Evolutionary conservation across 164 flowering plant species (phyloP), one percentile per base, ranked within the genome.

Genomic region (Magnolia sinica): DNA sequence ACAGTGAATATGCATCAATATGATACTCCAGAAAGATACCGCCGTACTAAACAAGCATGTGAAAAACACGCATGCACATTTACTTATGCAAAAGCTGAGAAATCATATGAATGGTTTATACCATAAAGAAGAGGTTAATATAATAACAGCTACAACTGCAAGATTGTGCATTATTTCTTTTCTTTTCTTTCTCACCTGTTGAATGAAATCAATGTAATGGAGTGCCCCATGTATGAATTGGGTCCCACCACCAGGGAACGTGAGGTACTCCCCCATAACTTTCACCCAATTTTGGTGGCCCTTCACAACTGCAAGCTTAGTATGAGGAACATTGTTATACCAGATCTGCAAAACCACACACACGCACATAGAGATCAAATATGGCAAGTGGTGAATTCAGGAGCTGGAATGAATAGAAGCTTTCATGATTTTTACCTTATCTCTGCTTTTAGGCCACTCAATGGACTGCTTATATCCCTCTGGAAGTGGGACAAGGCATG

Each of bases 261-360:
- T 90, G 69, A 95, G 84, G 78, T 88, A 88, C 82, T 95, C 97
- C 29, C 99, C 99, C 0, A 88, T 85, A 70, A 91, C 88, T 81
- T 93, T 95, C 19, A 95, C 93, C 99, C 99, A 94, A 77, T 95
- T 95, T 73, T 95, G 98, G 74, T 93, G 98, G 9, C 99, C 98
- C 79, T 95, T 95, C 74, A 90, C 89, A 73, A 85, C 85, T 1
- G 98, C 99, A 65, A 92, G 87, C 85, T 63, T 76, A 7, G 93
- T 83, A 79, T 93, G 95, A 19, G 99, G 99, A 24, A 95, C 96
- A 81, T 95, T 95, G 71, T 88, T 87, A 79, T 92, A 92, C 99
- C 97, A 93, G 85, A 95, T 92, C 98, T 95, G 90, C 72, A 76
- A 19, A 58, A 64, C 2, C 20, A 52, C 61, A 31, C 49, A 67